These are phyloP conservation scores for Kwoniella botswanensis DNA, from an alignment of 768 basidiomycete genomes.

Conservation along the genomic window DNA sequence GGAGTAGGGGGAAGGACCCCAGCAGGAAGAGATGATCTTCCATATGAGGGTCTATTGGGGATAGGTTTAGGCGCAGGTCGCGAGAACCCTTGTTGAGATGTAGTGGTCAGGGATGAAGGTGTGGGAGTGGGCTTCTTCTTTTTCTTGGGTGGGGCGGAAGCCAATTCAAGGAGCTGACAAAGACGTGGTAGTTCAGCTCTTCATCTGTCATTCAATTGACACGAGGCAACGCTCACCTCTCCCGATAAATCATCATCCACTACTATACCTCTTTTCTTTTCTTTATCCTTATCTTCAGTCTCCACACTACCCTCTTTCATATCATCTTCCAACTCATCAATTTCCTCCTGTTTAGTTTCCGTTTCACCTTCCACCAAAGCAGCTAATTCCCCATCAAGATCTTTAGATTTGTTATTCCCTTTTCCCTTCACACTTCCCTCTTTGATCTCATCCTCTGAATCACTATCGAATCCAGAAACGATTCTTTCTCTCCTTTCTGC, in stretches of 20 bases:
- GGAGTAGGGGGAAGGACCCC: slow-evolving; percentile 20
- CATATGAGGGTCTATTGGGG: background rate
- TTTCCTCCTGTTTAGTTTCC: slow-evolving; percentile 19
- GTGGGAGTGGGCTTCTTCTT: slow-evolving; percentile 22
- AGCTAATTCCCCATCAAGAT: slow-evolving; percentile 17
- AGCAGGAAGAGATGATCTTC: slow-evolving; percentile 15
- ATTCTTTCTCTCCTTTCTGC: slow-evolving; percentile 28
- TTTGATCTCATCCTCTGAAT: slow-evolving; percentile 27
- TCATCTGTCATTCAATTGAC: too few relatives aligned
- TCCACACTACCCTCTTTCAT: slow-evolving; percentile 16
- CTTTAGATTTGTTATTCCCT: background rate
- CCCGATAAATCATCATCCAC: slow-evolving; percentile 37
- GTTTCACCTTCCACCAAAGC: slow-evolving; percentile 14
- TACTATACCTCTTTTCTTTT: slow-evolving; percentile 20
- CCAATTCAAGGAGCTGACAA: slow-evolving; percentile 36
- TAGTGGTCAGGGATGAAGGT: background rate
- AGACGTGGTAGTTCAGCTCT: too few relatives aligned
- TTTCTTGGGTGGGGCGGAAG: slow-evolving; percentile 41
- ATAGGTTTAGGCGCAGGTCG: slow-evolving; percentile 6
- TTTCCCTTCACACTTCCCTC: slow-evolving; percentile 12
- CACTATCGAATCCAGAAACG: slow-evolving; percentile 32
- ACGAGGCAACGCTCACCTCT: slow-evolving; percentile 31
- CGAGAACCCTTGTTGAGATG: slow-evolving; percentile 1
- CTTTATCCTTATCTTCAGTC: slow-evolving; percentile 2
- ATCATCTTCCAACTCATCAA: slow-evolving; percentile 39